These are phyloP conservation scores for Moricandia moricandioides DNA, from an alignment of 345 rosid species.

Conservation along the genomic window DNA sequence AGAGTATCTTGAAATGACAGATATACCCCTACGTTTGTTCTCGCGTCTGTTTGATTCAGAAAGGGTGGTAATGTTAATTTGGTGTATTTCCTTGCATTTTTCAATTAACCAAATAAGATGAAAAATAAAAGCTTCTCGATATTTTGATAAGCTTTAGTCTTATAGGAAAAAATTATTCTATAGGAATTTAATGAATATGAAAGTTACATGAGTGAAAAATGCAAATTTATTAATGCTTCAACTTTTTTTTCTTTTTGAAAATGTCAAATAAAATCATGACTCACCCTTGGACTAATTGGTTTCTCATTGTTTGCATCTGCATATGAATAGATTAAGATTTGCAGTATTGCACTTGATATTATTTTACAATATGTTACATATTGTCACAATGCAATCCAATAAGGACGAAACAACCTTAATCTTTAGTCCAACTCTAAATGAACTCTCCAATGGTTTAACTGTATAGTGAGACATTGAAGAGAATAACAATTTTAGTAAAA, in stretches of 20 bases:
- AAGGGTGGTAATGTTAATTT: not conserved
- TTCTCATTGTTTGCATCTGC: slow-evolving; percentile 61
- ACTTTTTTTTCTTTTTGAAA: not conserved
- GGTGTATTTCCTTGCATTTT: not conserved
- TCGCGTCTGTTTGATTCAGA: not conserved
- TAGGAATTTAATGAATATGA: not conserved
- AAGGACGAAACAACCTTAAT: not conserved
- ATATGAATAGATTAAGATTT: not conserved
- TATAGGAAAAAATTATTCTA: too few species aligned
- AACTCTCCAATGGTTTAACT: not conserved
- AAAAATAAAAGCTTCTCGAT: not conserved
- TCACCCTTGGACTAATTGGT: slow-evolving; percentile 74
- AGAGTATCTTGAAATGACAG: not conserved
- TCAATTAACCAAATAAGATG: not conserved
- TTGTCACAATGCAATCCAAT: not conserved
- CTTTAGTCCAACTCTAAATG: not conserved
- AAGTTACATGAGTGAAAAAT: not conserved
- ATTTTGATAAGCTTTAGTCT: not conserved
- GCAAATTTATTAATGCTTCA: not conserved
- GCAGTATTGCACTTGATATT: not conserved
- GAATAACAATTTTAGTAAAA: not conserved
- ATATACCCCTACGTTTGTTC: not conserved
- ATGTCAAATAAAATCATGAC: not conserved
- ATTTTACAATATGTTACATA: not conserved
- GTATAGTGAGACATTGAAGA: not conserved